Conservation (phyloP, 179 eudicot genomes). For the Carnegiea gigantea region DNA sequence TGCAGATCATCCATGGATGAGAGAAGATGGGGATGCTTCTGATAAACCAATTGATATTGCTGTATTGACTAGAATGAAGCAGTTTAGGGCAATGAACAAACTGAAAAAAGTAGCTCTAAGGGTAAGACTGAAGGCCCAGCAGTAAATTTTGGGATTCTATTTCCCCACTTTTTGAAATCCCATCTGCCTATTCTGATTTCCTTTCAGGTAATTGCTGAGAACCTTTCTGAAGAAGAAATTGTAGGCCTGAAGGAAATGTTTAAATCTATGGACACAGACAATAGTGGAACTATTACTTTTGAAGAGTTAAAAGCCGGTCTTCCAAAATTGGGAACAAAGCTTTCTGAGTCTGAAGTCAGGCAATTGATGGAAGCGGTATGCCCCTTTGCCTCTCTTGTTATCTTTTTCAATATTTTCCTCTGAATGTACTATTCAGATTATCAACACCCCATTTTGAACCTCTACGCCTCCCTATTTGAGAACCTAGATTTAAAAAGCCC, state of each 20-base stretch:
- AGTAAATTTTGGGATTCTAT: background rate
- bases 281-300: slow-evolving; percentile 82
- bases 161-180: background rate
- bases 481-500: background rate
- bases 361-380: slow-evolving; percentile 97
- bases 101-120: slow-evolving; percentile 94
- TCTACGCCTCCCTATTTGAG: background rate
- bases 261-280: slow-evolving; percentile 89
- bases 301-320: slow-evolving; percentile 94
- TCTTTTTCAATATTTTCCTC: background rate
- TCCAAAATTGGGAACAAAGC: slow-evolving; percentile 82
- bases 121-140: slow-evolving; percentile 39
- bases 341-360: slow-evolving; percentile 84
- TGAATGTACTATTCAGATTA: slow-evolving; percentile 3
- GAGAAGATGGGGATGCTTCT: slow-evolving; percentile 94
- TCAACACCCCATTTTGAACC: background rate
- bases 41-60: slow-evolving; percentile 97
- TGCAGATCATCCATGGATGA: slow-evolving; percentile 98
- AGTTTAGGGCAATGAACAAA: slow-evolving; percentile 99
- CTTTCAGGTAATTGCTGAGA: slow-evolving; percentile 90
- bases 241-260: slow-evolving; percentile 97
- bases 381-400: background rate
- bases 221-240: slow-evolving; percentile 96
- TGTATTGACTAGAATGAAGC: slow-evolving; percentile 92
- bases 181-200: slow-evolving; percentile 16